Base-by-base conservation (phyloP, 371 early-diverging fungal species). In the Zopfochytrium polystomum region DNA sequence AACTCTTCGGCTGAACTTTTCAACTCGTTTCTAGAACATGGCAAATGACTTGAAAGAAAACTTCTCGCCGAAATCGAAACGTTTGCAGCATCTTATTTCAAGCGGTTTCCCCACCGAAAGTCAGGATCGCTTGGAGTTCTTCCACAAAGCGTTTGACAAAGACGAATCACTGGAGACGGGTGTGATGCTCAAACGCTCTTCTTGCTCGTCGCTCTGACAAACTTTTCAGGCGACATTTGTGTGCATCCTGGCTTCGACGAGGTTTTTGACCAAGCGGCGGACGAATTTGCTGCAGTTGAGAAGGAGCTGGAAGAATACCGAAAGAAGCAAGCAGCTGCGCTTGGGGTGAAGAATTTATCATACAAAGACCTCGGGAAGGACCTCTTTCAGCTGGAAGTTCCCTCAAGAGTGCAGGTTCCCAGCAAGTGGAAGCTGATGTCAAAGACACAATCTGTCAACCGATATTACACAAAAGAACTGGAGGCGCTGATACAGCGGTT, bases 291-390 rank as follows among this genome's bases (percentile, higher is more conserved):
- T 3, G 73, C 75, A 23, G 70, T 91, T 3, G 87, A 90, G 55
- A 58, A 58, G 0, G 77, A 83, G 68, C 84, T 98, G 44, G 81
- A 85, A 1, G 59, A 68, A 11, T 82, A 92, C 63, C 63, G 93
- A 38, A 61, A 66, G n/a, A 80, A 84, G 32, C 76, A 78, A 22
- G 83, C 87, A 58, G 75, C 71, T 50, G 68, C 78, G 44, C 67
- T 92, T 3, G 43, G 55, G 3, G 38, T 71, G 1, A 67, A 66
- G 60, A 68, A 27, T 9, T 38, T 58, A 64, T 25, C 66, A 26
- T 99, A 90, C 79, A 89, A 87, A 65, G 86, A 95, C 76, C 69
- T 96, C 50, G 95, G 95, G 26, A 99, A 98, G 70, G 99, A 99
- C 66, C 81, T 91, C 7, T 95, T 90, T 73, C 95, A 93, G 75